A percentile compares a stretch with the other conserved stretches of the same genome.
Conservation (phyloP, 2,329 filamentous ascomycete genomes). For the Claviceps citrina region DNA sequence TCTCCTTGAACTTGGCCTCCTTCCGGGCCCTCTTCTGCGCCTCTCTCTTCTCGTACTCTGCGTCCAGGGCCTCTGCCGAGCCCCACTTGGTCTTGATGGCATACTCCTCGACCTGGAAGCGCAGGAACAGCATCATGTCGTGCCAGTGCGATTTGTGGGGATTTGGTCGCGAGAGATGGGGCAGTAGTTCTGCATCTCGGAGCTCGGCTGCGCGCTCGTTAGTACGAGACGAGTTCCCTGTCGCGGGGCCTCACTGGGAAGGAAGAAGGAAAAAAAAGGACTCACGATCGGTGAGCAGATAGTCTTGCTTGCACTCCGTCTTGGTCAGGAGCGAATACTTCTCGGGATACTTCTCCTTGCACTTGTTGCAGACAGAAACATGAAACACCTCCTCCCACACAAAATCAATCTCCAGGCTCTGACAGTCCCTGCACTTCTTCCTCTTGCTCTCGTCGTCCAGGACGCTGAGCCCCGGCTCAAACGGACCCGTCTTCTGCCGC, state of each 20-base stretch:
- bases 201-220: conserved; percentile 51
- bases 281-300: conserved; percentile 79
- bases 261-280: conserved; percentile 10
- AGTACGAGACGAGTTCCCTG: background rate
- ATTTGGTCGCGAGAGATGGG: conserved; percentile 78
- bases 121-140: conserved; percentile 95
- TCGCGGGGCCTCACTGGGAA: too few relatives aligned
- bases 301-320: conserved; percentile 90
- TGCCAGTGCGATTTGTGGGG: conserved; percentile 94
- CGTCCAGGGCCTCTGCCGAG: conserved; percentile 67
- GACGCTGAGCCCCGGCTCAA: conserved; percentile 75
- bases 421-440: conserved; percentile 73
- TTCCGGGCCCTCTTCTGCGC: conserved; percentile 70
- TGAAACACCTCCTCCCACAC: conserved; percentile 81
- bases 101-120: conserved; percentile 88
- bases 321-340: conserved; percentile 94
- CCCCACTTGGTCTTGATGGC: conserved; percentile 88
- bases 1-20: conserved; percentile 81
- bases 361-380: conserved; percentile 59
- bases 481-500: conserved; percentile 63
- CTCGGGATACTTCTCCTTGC: conserved; percentile 80
- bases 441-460: conserved; percentile 46
- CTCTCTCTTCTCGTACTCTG: conserved; percentile 70
- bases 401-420: conserved; percentile 76
- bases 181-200: conserved; percentile 72